Conservation (phyloP, 2,329 filamentous ascomycete species). For the Xylaria digitata region DNA sequence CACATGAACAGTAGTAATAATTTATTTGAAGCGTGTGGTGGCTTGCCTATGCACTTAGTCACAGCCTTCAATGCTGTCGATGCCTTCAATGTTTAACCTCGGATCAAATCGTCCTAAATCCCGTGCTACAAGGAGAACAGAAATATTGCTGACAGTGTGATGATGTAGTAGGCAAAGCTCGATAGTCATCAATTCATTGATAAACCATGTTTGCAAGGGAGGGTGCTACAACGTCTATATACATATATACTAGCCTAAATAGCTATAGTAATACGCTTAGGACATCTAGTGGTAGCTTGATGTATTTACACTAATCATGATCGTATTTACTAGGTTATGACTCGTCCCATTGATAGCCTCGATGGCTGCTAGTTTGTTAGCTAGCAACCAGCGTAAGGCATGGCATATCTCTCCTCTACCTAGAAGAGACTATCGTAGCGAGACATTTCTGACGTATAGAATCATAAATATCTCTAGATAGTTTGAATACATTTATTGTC, state of each 20-base stretch:
- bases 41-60: too few species aligned
- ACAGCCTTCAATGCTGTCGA: not conserved
- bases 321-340: not conserved
- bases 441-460: not conserved
- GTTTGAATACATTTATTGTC: not conserved
- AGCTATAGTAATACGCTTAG: not conserved
- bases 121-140: not conserved
- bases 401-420: not conserved
- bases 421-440: not conserved
- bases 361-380: not conserved
- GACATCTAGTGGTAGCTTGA: not conserved
- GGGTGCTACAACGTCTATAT: conserved; percentile 7
- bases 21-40: not conserved
- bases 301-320: not conserved
- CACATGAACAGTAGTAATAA: not conserved
- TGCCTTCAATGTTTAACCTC: not conserved
- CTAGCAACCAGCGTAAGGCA: not conserved
- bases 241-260: not conserved
- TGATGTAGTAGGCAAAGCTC: conserved; percentile 3
- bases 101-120: not conserved
- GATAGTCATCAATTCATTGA: not conserved
- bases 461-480: too few species aligned
- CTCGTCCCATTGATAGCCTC: not conserved
- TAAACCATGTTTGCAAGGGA: not conserved
- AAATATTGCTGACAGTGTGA: not conserved